Evolutionary conservation across 2,329 filamentous ascomycete genomes (phyloP).

Genomic region (Alternaria rosae): DNA sequence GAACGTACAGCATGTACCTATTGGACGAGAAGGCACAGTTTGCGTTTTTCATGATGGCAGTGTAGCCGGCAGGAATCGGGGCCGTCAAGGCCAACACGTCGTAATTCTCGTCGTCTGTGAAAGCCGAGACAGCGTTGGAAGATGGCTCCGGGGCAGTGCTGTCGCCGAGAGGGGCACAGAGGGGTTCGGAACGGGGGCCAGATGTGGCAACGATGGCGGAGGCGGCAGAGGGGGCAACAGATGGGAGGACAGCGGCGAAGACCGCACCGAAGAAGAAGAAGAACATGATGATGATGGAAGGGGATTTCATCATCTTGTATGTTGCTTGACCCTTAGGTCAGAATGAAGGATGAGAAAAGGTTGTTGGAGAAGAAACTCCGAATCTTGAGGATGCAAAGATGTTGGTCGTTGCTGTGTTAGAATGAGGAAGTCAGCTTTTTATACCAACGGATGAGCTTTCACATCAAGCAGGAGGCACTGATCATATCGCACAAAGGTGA

Average conservation of each 20-base stretch:
- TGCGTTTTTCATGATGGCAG: neutral
- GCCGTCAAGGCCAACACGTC: neutral
- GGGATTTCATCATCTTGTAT: neutral
- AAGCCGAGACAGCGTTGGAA: neutral
- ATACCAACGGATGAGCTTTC: neutral
- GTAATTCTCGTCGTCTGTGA: conserved; percentile 4
- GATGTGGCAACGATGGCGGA: neutral
- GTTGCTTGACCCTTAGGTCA: neutral
- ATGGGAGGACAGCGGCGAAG: neutral
- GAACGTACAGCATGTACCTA: conserved; percentile 10
- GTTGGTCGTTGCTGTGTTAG: neutral
- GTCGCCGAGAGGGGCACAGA: neutral
- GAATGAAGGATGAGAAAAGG: neutral
- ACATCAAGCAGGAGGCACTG: neutral
- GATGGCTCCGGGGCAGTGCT: conserved; percentile 5
- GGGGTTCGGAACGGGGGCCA: neutral
- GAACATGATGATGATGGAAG: neutral
- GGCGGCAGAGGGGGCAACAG: neutral
- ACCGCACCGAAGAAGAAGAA: neutral
- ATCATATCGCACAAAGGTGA: neutral
- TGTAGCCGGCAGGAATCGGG: conserved; percentile 7
- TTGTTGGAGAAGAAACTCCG: neutral
- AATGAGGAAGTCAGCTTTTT: neutral
- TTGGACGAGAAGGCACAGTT: conserved; percentile 13
- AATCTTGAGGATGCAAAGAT: neutral